phyloP scores from a whole-genome alignment of 2,329 filamentous ascomycete species.

The Lojkania enalia region DNA sequence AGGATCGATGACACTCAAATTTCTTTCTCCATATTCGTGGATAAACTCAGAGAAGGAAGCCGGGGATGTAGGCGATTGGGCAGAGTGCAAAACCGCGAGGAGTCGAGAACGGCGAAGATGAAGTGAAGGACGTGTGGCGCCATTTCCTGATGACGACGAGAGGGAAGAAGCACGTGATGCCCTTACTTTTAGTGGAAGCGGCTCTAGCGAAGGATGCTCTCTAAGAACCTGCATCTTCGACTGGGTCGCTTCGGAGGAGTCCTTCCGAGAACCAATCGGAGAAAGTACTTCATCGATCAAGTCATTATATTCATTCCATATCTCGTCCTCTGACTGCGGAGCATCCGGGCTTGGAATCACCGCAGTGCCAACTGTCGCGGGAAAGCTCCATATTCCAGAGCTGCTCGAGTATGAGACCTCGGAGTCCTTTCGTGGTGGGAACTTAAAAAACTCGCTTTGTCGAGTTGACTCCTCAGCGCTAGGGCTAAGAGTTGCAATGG shows the following conservation, averaged over 20 bases:
- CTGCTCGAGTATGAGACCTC: conserved; percentile 67
- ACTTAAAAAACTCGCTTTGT: conserved; percentile 70
- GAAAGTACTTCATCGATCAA: conserved; percentile 72
- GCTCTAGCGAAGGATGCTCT: conserved; percentile 34
- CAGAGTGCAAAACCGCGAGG: conserved; percentile 54
- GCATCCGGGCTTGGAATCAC: conserved; percentile 65
- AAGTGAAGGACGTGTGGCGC: conserved; percentile 40
- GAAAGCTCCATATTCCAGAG: conserved; percentile 63
- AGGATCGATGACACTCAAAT: conserved; percentile 43
- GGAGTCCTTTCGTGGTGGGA: conserved; percentile 74
- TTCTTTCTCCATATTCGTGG: conserved; percentile 53
- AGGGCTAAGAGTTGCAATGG: conserved; percentile 41
- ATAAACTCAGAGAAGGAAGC: conserved; percentile 59
- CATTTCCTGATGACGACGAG: conserved; percentile 36
- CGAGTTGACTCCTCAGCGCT: conserved; percentile 30
- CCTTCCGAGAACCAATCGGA: conserved; percentile 32
- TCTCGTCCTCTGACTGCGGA: conserved; percentile 76
- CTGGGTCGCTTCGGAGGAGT: conserved; percentile 3
- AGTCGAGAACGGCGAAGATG: conserved; percentile 55
- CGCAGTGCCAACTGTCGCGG: conserved; percentile 61
- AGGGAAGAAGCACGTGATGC: conserved; percentile 22
- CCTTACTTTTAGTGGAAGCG: conserved; percentile 32
- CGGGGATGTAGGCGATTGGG: conserved; percentile 55
- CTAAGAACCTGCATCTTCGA: conserved; percentile 12
- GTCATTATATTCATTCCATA: conserved; percentile 95